phyloP scores from a whole-genome alignment of 345 rosid genomes.

The Kernera saxatilis region DNA sequence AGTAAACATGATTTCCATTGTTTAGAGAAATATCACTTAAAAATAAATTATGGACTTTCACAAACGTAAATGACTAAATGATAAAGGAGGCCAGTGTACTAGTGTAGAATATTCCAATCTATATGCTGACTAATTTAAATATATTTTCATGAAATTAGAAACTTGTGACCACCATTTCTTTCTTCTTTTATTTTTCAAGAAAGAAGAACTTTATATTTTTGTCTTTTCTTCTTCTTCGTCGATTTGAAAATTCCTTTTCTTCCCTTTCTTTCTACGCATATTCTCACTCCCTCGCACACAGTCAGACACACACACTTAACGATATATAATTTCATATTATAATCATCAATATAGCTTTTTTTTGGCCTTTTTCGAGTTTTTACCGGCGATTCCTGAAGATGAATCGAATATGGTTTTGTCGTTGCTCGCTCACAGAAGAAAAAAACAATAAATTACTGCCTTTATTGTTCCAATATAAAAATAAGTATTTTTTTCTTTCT shows the following conservation, averaged over 20 bases:
- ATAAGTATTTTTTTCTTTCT: background rate
- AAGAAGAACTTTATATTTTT: slow-evolving; percentile 13
- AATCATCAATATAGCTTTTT: background rate
- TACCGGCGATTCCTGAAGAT: slow-evolving; percentile 5
- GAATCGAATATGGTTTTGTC: slow-evolving; percentile 24
- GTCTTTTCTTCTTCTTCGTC: slow-evolving; percentile 25
- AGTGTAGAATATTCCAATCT: slow-evolving; percentile 19
- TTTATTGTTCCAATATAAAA: slow-evolving; percentile 14
- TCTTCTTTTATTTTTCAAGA: background rate
- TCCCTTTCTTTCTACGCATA: slow-evolving; percentile 8
- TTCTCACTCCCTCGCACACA: slow-evolving; percentile 3
- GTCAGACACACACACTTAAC: background rate
- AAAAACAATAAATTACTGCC: background rate
- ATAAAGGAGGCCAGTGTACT: background rate
- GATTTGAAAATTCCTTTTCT: slow-evolving; percentile 14
- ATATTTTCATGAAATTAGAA: background rate
- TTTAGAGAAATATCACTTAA: background rate
- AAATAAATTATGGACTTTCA: background rate
- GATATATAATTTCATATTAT: background rate
- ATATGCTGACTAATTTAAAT: slow-evolving; percentile 13
- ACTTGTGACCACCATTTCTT: too few species aligned
- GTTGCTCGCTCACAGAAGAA: slow-evolving; percentile 5
- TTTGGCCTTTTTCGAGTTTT: slow-evolving; percentile 23
- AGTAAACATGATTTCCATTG: too few species aligned
- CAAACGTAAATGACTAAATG: background rate